Evolutionary conservation across 2,329 filamentous ascomycete genomes (phyloP).

Genomic region (Triangularia setosa): DNA sequence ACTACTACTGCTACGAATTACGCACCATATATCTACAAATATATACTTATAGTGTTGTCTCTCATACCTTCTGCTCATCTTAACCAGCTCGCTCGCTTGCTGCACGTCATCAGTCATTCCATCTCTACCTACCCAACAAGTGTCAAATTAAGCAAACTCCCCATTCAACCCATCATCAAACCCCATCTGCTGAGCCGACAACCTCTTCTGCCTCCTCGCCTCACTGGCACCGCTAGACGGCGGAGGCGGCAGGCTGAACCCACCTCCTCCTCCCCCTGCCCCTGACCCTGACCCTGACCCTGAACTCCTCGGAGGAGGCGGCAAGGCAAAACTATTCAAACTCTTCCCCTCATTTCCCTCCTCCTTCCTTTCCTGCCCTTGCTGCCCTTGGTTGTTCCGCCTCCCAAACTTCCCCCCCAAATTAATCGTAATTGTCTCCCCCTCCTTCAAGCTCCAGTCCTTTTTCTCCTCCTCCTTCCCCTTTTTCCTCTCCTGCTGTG

Average conservation of each 20-base stretch:
- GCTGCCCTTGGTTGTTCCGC: constrained; percentile 50
- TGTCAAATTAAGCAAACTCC: constrained; percentile 59
- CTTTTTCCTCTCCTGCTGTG: constrained; percentile 31
- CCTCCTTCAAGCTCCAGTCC: constrained; percentile 83
- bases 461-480: constrained; percentile 53
- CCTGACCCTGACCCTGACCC: no score
- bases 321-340: constrained; percentile 63
- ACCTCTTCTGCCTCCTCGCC: constrained; percentile 56
- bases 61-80: neutral
- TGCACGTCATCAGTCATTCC: neutral
- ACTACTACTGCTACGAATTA: neutral
- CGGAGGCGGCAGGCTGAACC: constrained; percentile 51
- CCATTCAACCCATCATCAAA: constrained; percentile 82
- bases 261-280: constrained; percentile 7
- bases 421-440: constrained; percentile 82
- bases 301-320: constrained; percentile 71
- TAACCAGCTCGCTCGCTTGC: neutral
- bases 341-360: constrained; percentile 25
- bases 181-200: constrained; percentile 62
- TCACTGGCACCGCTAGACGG: constrained; percentile 62
- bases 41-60: neutral
- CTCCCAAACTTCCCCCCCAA: constrained; percentile 39
- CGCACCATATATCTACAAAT: neutral
- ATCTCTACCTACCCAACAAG: neutral
- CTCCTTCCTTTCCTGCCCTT: constrained; percentile 38